Conservation (phyloP, 2,329 filamentous ascomycete species). For the Fusarium sp. region DNA sequence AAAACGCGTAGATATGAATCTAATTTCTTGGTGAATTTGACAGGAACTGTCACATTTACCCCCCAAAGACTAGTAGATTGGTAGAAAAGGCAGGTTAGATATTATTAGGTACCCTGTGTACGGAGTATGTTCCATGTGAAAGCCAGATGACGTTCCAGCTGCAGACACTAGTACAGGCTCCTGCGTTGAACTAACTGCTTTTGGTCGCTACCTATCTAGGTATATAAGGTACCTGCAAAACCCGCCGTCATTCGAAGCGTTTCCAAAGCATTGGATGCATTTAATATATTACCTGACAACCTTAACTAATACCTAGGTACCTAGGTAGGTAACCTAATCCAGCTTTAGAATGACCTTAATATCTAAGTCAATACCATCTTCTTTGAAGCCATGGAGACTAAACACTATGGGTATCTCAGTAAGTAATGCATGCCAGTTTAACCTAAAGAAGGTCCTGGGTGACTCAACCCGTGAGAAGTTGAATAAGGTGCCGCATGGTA, state of each 20-base stretch:
- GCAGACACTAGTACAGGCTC: not conserved
- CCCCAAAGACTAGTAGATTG: not conserved
- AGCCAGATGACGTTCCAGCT: constrained; percentile 31
- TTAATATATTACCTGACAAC: not conserved
- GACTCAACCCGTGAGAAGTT: too few relatives aligned
- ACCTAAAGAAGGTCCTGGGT: too few relatives aligned
- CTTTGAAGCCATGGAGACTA: not conserved
- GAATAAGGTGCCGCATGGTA: too few relatives aligned
- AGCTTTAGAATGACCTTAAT: not conserved
- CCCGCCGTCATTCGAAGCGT: not conserved
- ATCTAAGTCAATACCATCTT: not conserved
- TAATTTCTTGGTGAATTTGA: not conserved
- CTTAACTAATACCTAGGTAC: not conserved
- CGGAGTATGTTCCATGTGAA: constrained; percentile 31
- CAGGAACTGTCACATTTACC: not conserved
- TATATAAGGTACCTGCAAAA: not conserved
- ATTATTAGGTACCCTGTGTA: not conserved
- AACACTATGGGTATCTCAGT: too few relatives aligned
- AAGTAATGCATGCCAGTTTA: not conserved
- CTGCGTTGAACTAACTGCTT: constrained; percentile 11
- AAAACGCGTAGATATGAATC: not conserved
- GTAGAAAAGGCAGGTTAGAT: not conserved
- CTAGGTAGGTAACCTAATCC: not conserved
- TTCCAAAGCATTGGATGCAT: not conserved
- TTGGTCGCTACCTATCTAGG: not conserved